Evolutionary conservation across 164 flowering plant genomes (phyloP).

Genomic region (Saururus chinensis): DNA sequence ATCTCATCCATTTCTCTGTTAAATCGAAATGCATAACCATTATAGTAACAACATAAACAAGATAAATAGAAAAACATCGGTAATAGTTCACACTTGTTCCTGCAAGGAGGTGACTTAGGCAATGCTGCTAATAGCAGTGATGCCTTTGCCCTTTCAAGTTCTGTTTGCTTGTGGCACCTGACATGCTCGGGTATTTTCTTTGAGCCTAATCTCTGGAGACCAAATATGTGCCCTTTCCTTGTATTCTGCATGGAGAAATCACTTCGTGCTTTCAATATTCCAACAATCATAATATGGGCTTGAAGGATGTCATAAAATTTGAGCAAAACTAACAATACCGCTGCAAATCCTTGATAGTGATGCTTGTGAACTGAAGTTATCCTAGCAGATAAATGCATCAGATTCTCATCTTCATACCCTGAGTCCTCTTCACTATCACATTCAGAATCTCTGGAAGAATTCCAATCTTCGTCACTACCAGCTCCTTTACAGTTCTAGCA

Average conservation of each 20-base stretch:
- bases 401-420: constrained; percentile 38
- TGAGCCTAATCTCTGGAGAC: constrained; percentile 76
- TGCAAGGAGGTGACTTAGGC: constrained; percentile 85
- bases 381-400: constrained; percentile 15
- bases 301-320: too few species aligned
- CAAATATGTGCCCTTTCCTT: constrained; percentile 62
- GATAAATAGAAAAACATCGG: constrained; percentile 1
- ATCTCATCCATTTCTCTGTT: constrained; percentile 92
- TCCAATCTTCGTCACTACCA: constrained; percentile 71
- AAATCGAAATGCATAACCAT: constrained; percentile 2
- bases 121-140: constrained; percentile 63
- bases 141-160: constrained; percentile 81
- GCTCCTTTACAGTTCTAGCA: constrained; percentile 40
- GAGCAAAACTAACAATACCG: constrained; percentile 32
- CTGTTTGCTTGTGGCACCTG: constrained; percentile 73
- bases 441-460: constrained; percentile 28
- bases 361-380: constrained; percentile 14
- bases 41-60: neutral
- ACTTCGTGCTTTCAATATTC: neutral
- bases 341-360: constrained; percentile 42
- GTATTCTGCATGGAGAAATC: constrained; percentile 44
- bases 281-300: neutral
- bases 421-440: constrained; percentile 58
- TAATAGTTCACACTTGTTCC: constrained; percentile 54
- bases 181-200: constrained; percentile 85